These are phyloP conservation scores for Vitis hybrid DNA, from an alignment of 177 flowering plant species.

Conservation along the genomic window DNA sequence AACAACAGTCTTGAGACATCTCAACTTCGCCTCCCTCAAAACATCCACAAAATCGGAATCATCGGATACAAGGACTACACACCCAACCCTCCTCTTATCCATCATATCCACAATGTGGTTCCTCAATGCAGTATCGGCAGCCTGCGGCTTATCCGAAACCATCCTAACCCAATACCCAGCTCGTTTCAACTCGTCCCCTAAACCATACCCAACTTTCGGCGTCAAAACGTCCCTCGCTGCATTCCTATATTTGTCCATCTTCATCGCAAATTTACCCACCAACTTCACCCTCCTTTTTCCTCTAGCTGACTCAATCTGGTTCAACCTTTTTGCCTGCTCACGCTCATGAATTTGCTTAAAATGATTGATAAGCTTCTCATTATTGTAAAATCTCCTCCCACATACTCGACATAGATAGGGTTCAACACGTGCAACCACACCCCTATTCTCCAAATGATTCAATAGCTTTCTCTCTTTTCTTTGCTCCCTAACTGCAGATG, in stretches of 20 bases:
- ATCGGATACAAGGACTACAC: conserved; percentile 80
- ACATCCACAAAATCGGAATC: conserved; percentile 73
- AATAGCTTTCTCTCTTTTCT: conserved; percentile 51
- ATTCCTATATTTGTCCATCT: conserved; percentile 77
- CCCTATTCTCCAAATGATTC: conserved; percentile 54
- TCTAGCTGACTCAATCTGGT: conserved; percentile 64
- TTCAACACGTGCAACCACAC: conserved; percentile 39
- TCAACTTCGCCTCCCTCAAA: conserved; percentile 67
- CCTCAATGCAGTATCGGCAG: conserved; percentile 68
- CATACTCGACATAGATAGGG: conserved; percentile 70
- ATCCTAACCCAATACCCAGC: conserved; percentile 72
- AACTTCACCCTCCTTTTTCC: conserved; percentile 68
- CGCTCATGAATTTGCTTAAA: conserved; percentile 77
- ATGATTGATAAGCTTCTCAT: conserved; percentile 68
- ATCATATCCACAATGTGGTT: conserved; percentile 71
- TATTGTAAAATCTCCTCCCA: conserved; percentile 66
- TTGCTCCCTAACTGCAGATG: conserved; percentile 45
- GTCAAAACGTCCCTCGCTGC: conserved; percentile 58
- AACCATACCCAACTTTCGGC: conserved; percentile 69
- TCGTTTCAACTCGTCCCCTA: conserved; percentile 74
- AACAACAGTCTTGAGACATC: conserved; percentile 80
- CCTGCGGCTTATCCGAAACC: conserved; percentile 68
- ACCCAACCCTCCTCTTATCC: conserved; percentile 52
- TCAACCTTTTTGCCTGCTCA: conserved; percentile 71
- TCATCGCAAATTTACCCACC: conserved; percentile 69